phyloP scores from a whole-genome alignment of 192 early-diverging fungal genomes.

The Coemansia sp. region DNA sequence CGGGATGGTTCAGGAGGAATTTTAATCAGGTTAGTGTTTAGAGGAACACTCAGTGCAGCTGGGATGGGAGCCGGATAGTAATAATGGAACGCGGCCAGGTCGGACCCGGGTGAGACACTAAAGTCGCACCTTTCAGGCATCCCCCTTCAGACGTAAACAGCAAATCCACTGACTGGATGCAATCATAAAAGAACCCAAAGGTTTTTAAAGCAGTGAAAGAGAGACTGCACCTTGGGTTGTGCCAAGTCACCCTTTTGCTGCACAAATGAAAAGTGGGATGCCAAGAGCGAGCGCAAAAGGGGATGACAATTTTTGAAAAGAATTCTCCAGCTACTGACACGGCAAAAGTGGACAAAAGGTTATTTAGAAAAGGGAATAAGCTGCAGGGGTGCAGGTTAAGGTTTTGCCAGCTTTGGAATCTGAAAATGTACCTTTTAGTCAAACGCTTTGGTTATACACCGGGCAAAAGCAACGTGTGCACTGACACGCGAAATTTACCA shows the following conservation, averaged over 20 bases:
- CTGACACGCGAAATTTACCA: neutral
- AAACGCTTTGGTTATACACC: neutral
- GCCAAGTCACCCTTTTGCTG: neutral
- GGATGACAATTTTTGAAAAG: neutral
- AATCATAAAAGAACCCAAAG: neutral
- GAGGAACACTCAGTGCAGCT: neutral
- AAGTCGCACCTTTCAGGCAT: too few relatives aligned
- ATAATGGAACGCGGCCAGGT: too few relatives aligned
- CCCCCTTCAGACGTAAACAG: too few relatives aligned
- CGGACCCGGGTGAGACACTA: too few relatives aligned
- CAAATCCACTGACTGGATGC: too few relatives aligned
- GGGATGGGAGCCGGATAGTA: too few relatives aligned
- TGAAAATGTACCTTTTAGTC: slow-evolving; percentile 3
- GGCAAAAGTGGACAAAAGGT: neutral
- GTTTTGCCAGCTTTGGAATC: neutral
- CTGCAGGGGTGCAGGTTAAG: slow-evolving; percentile 4
- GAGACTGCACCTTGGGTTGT: neutral
- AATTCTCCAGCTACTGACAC: neutral
- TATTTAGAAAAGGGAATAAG: neutral
- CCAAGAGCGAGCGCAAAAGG: neutral
- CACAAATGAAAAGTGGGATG: neutral
- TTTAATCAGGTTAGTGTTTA: neutral
- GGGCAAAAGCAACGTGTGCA: neutral
- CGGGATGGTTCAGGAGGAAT: neutral
- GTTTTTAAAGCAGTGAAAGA: neutral